Percentiles rank a stretch among this genome's conserved stretches.
Evolutionary conservation across 2,329 filamentous ascomycete species (phyloP).

Genomic region (Fusarium sp.): DNA sequence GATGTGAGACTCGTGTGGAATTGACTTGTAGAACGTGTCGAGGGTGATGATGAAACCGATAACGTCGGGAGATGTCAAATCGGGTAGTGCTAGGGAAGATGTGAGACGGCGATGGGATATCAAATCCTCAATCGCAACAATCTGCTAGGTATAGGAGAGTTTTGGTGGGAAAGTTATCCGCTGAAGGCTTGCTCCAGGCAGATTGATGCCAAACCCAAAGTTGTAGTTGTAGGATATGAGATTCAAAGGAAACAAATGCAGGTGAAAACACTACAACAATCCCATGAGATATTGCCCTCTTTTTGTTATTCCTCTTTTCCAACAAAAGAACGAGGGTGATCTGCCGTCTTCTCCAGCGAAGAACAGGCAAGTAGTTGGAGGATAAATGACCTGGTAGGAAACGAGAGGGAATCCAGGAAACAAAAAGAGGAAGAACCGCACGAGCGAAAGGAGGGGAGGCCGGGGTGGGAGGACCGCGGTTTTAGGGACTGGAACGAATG

Average conservation of each 20-base stretch:
- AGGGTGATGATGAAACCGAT: slow-evolving; percentile 34
- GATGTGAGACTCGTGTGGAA: slow-evolving; percentile 17
- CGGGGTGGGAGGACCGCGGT: slow-evolving; percentile 37
- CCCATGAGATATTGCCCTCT: slow-evolving; percentile 15
- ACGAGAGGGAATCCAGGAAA: slow-evolving; percentile 33
- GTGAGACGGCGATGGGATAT: slow-evolving; percentile 40
- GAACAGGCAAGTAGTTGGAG: slow-evolving; percentile 12
- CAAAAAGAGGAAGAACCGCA: slow-evolving; percentile 22
- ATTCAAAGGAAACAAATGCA: slow-evolving; percentile 38
- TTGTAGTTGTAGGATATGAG: slow-evolving; percentile 24
- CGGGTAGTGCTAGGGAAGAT: slow-evolving; percentile 24
- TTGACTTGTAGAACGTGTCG: slow-evolving; percentile 23
- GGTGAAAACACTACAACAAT: slow-evolving; percentile 25
- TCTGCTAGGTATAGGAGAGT: slow-evolving; percentile 21
- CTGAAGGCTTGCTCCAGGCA: slow-evolving; percentile 43
- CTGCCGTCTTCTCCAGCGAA: slow-evolving; percentile 1
- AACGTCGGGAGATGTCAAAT: slow-evolving; percentile 28
- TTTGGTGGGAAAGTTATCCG: slow-evolving; percentile 24
- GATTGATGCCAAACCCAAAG: slow-evolving; percentile 35
- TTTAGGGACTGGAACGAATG: slow-evolving; percentile 40
- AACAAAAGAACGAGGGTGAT: slow-evolving; percentile 34
- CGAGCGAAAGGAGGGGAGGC: slow-evolving; percentile 22
- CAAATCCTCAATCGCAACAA: slow-evolving; percentile 40
- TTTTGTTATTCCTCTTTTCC: slow-evolving; percentile 22
- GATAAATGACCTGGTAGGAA: slow-evolving; percentile 23